Conservation (phyloP, 2,329 filamentous ascomycete genomes). For the Fusarium sp. region DNA sequence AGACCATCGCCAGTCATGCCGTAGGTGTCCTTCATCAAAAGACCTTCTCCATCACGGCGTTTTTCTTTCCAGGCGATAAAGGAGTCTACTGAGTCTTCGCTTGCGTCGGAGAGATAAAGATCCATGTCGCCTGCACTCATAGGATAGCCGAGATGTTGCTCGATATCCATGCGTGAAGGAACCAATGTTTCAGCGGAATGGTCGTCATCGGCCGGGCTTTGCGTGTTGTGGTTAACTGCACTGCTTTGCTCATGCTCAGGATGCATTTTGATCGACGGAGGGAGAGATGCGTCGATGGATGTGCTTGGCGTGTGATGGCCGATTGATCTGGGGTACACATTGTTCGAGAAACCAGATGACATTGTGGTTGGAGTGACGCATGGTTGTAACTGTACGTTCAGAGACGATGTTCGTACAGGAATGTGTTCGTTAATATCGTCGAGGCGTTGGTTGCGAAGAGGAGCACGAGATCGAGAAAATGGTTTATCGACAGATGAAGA, state of each 20-base stretch:
- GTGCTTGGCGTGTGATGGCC: slow-evolving; percentile 60
- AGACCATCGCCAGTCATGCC: slow-evolving; percentile 37
- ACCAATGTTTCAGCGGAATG: slow-evolving; percentile 29
- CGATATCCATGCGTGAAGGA: slow-evolving; percentile 11
- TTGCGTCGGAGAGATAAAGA: slow-evolving; percentile 37
- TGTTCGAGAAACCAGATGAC: slow-evolving; percentile 53
- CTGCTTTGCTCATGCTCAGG: slow-evolving; percentile 22
- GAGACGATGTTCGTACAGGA: slow-evolving; percentile 49
- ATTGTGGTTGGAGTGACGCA: slow-evolving; percentile 48
- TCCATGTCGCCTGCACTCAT: background rate
- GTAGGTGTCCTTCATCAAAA: slow-evolving; percentile 46
- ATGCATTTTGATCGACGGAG: slow-evolving; percentile 41
- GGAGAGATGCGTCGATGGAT: slow-evolving; percentile 53
- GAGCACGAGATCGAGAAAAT: slow-evolving; percentile 32
- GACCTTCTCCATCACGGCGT: slow-evolving; percentile 35
- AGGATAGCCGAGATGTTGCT: slow-evolving; percentile 12
- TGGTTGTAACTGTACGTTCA: slow-evolving; percentile 53
- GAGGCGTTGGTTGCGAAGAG: slow-evolving; percentile 32
- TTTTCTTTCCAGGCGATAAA: slow-evolving; percentile 36
- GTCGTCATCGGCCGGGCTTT: slow-evolving; percentile 32
- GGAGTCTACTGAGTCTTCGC: slow-evolving; percentile 46
- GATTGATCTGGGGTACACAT: slow-evolving; percentile 51
- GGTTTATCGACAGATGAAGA: slow-evolving; percentile 39
- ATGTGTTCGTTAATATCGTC: slow-evolving; percentile 52
- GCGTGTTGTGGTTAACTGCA: background rate